Base-by-base conservation (phyloP, 768 basidiomycete genomes). In the Chalciporus chontae region DNA sequence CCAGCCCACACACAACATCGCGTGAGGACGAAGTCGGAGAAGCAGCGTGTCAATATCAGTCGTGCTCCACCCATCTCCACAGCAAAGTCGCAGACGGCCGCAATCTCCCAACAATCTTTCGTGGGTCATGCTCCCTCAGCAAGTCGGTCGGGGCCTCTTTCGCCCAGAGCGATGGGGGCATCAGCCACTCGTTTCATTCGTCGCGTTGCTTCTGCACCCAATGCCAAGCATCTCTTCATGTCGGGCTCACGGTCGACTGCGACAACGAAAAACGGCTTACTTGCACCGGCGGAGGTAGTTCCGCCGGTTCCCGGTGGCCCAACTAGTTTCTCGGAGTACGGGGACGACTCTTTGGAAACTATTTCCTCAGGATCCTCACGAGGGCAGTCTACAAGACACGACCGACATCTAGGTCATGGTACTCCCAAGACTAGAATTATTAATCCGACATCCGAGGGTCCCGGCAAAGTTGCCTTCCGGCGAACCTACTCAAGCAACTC, bases 401-500 rank as follows among this genome's bases (percentile, higher is more conserved):
- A 71, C n/a, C 73, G 68, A 52, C 61, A 67, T 29, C 54, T 43
- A 9, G 51, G 40, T 13, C 31, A 61, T 32, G 60, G 59, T n/a
- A 52, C 34, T 34, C 63, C 71, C 45, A 77, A 74, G 53, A 69
- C 75, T 47, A 73, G 77, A 45, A 68, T 78, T 21, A 71, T 70
- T 47, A 79, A 75, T 48, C 74, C 78, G 34, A 63, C 61, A 19
- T 34, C 58, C 18, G 78, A 75, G 19, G 76, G 75, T 8, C 82
- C 83, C 18, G 77, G 78, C 49, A 82, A 82, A 68, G 71, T 80
- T 53, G 80, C 90, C 24, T 98, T 98, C 69, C 80, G 91, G 50
- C 74, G 96, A 63, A 98, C 96, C 40, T 99, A 99, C 71, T 95
- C 92, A 36, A 94, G 90, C 64, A 95, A 96, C 69, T 95, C 93